Evolutionary conservation across 352 stramenopile genomes (phyloP), one percentile per base, ranked within the genome.

Genomic region (Globisporangium parvum): DNA sequence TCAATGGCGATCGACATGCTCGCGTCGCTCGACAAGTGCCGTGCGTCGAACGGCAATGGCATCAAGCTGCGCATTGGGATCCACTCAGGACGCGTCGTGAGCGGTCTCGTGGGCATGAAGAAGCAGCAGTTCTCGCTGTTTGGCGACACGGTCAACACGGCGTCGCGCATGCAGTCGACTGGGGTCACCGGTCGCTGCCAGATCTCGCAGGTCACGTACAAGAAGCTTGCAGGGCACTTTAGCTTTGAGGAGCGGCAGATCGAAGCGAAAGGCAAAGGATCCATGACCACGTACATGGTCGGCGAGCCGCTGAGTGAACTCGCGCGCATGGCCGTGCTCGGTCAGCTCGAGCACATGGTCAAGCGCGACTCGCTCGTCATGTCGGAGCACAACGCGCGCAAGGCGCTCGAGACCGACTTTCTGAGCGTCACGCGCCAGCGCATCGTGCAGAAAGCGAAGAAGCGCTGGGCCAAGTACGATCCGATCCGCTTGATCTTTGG

Each of bases 111-210:
- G 0, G 91, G 91, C 0, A 88, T 93, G 67, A 93, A 96, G 57
- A 98, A 97, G 65, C 88, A 93, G 45, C 83, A 94, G 28, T 98
- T 97, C 62, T 95, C 85, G 11, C 67, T 98, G 9, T 97, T 98
- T 71, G 91, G 93, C 8, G 93, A 98, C 56, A 95, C 93, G 0
- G 88, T 96, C 3, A 97, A 96, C 60, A 96, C 87, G 0, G 72
- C 87, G 5, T 88, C 79, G 5, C 75, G 89, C 2, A 97, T 96
- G 91, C 87, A 97, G 57, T 95, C 84, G 6, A 95, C 90, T 24
- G 88, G 87, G 0, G 58, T 91, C 17, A 85, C 79, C 3, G 85
- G 80, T 0, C 68, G 70, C 0, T 95, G 91, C 49, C 89, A 96
- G 55, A 56, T 94, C 42, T 93, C 81, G 0, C 74, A 91, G 23